Base-by-base conservation (phyloP, 257 asterid species). In the Fraxinus cuspidata region DNA sequence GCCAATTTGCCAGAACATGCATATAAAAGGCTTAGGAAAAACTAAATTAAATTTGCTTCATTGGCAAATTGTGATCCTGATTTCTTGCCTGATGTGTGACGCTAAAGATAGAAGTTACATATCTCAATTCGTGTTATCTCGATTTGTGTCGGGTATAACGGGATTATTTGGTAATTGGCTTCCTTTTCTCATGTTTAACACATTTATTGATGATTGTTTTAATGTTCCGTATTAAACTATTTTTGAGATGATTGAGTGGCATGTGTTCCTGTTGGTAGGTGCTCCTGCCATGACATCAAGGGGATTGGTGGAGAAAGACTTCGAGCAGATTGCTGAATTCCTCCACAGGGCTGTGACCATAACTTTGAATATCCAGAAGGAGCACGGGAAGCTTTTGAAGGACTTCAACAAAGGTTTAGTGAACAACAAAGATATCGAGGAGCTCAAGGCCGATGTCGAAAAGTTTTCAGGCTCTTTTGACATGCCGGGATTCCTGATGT, bases 281-380 rank as follows among this genome's bases (percentile, higher is more conserved):
- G 71, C 99, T 77, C 99, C 99, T 0, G 97, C 98, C 80, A 95
- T 95, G 99, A 95, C 99, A 72, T 93, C 99, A 0, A 88, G 98
- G 85, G 99, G 99, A n/a, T 87, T 92, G 83, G 89, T 91, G 1
- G 97, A 91, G 88, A 92, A 94, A 85, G 99, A 94, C 92, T 94
- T 92, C 37, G 97, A 94, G 87, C 92, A 92, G 87, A 92, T 94
- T 16, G 96, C 87, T 0, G 98, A 94, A 80, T 94, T 94, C 86
- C 98, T 94, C 23, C 99, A 92, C 86, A 84, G 97, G 81, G 92
- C 98, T 0, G 99, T 92, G 79, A 15, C 86, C 66, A 70, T 95
- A 58, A 89, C 98, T 77, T 79, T 95, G 91, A 91, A 89, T 81
- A 89, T 93, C 80, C 98, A 95, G 77, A 90, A 95, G 82, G 99